Conservation (phyloP, 768 basidiomycete species). For the Pilatotrama ljubarskyi region DNA sequence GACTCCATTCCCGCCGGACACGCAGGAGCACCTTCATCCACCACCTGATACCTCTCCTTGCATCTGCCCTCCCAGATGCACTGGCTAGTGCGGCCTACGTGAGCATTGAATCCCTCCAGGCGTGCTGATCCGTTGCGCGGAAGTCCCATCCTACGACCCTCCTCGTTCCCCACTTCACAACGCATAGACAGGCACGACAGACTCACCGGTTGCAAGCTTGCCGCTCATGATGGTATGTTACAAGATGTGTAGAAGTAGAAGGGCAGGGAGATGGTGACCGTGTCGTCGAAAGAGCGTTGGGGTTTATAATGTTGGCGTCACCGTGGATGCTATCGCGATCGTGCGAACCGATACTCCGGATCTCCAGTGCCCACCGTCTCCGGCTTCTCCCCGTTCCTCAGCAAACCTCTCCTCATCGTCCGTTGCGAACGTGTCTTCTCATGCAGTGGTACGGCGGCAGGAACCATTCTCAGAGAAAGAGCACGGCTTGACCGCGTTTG, state of each 20-base stretch:
- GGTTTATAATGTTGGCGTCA: slow-evolving; percentile 23
- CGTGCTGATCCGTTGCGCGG: not conserved
- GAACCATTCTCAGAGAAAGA: not conserved
- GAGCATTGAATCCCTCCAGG: not conserved
- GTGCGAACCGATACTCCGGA: slow-evolving; percentile 12
- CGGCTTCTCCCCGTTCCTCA: not conserved
- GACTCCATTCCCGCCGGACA: not conserved
- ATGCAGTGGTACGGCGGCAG: not conserved
- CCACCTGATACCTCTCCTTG: not conserved
- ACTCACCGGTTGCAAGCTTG: slow-evolving; percentile 60
- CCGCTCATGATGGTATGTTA: slow-evolving; percentile 50
- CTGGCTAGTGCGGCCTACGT: not conserved
- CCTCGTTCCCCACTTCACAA: not conserved
- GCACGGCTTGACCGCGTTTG: not conserved
- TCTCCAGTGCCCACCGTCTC: slow-evolving; percentile 5
- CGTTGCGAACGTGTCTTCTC: not conserved
- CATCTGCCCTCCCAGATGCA: too few species aligned
- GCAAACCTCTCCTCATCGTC: not conserved
- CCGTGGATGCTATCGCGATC: slow-evolving; percentile 21
- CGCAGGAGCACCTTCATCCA: not conserved
- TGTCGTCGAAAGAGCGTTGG: not conserved
- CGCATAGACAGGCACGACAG: not conserved
- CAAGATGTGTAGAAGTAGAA: not conserved
- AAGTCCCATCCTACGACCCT: not conserved
- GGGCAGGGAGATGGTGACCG: not conserved